Percentiles rank a stretch among this genome's conserved stretches.
Conservation (phyloP, 192 early-diverging fungal genomes). For the Backusella sp. region DNA sequence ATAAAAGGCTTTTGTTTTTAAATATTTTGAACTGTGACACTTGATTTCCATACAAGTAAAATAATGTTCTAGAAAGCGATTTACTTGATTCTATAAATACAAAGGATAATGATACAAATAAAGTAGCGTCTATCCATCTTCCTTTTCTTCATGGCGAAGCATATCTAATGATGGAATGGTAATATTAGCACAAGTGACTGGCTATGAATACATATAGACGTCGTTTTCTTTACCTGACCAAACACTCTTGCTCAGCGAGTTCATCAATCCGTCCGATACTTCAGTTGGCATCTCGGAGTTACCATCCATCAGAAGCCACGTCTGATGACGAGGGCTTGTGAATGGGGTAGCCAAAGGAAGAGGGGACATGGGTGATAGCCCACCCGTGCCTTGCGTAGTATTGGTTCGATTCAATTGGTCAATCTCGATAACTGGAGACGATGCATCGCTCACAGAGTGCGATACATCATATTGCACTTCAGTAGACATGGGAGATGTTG, state of each 20-base stretch:
- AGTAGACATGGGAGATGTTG: constrained; percentile 5
- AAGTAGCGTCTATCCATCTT: not conserved
- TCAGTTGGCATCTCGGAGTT: constrained; percentile 10
- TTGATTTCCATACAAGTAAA: not conserved
- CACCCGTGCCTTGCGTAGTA: not conserved
- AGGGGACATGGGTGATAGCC: constrained; percentile 5
- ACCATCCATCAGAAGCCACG: constrained; percentile 12
- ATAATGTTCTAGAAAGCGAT: not conserved
- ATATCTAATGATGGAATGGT: not conserved
- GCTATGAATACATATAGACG: not conserved
- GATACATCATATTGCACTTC: constrained; percentile 8
- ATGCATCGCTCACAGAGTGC: not conserved
- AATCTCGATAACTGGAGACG: not conserved
- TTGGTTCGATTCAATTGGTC: not conserved
- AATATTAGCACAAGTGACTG: not conserved
- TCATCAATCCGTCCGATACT: constrained; percentile 10
- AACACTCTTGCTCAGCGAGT: not conserved
- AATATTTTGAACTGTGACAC: not conserved
- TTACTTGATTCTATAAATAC: too few relatives aligned
- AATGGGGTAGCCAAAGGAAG: not conserved
- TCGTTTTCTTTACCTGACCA: constrained; percentile 13
- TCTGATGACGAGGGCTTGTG: not conserved
- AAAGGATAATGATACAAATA: not conserved
- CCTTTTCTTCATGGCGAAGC: not conserved
- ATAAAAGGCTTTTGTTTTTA: too few relatives aligned